Evolutionary conservation across 148 eudicot species (phyloP).

Genomic region (Pharnaceum exiguum): DNA sequence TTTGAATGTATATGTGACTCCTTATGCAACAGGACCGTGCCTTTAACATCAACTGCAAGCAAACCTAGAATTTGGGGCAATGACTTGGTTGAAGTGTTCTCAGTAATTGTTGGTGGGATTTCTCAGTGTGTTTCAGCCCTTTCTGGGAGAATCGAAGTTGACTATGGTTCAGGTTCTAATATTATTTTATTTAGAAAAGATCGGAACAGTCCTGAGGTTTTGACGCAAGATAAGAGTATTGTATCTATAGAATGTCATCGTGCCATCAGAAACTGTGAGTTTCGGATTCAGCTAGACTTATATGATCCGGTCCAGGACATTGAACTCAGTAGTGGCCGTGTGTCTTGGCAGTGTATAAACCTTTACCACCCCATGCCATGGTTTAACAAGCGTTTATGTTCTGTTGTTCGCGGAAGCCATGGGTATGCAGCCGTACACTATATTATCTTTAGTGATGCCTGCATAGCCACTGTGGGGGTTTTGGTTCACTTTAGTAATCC

Average conservation of each 20-base stretch:
- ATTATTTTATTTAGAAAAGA: too few species aligned
- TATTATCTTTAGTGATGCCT: background rate
- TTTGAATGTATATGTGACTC: too few species aligned
- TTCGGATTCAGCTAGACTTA: background rate
- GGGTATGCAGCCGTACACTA: constrained; percentile 3
- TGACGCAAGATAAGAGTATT: background rate
- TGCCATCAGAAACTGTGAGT: background rate
- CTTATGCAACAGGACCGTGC: background rate
- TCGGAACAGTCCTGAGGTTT: background rate
- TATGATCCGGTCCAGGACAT: background rate
- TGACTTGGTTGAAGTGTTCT: background rate
- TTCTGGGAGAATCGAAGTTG: background rate
- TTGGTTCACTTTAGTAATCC: background rate
- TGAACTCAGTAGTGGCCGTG: background rate
- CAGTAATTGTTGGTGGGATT: background rate
- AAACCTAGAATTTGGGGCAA: background rate
- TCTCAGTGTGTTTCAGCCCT: background rate
- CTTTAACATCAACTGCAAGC: background rate
- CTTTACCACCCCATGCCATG: background rate
- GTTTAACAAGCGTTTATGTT: background rate
- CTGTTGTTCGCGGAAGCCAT: background rate
- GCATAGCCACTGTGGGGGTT: background rate
- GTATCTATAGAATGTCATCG: constrained; percentile 2
- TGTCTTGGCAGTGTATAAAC: background rate
- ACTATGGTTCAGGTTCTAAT: too few species aligned